Conservation (phyloP, 345 rosid species). For the Citrus reticulata region DNA sequence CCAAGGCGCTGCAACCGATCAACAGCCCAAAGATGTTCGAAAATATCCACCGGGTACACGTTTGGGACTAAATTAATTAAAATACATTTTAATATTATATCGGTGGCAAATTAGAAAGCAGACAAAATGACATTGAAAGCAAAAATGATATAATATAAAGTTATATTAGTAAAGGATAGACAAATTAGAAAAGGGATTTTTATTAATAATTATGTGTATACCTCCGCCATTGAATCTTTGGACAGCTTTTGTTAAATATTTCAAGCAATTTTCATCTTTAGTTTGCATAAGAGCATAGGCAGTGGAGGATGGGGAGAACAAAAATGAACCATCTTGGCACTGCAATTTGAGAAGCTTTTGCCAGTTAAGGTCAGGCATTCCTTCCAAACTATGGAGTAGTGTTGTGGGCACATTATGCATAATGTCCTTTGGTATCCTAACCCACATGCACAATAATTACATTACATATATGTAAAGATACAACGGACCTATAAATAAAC, state of each 20-base stretch:
- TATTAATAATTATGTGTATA: conserved; percentile 12
- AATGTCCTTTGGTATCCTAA: conserved; percentile 84
- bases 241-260: conserved; percentile 55
- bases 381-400: conserved; percentile 92
- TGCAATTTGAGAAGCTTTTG: conserved; percentile 75
- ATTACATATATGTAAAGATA: conserved; percentile 4
- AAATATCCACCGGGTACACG: conserved; percentile 89
- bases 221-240: conserved; percentile 91
- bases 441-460: conserved; percentile 32
- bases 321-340: conserved; percentile 78
- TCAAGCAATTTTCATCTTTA: conserved; percentile 55
- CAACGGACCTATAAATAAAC: not conserved
- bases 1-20: conserved; percentile 94
- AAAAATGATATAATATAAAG: not conserved
- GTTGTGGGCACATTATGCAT: conserved; percentile 91
- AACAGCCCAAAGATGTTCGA: conserved; percentile 85
- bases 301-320: conserved; percentile 94
- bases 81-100: too few relatives aligned
- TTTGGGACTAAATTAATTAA: conserved; percentile 53
- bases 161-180: not conserved
- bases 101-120: not conserved
- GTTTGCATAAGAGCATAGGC: conserved; percentile 90
- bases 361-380: conserved; percentile 83
- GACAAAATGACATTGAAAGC: not conserved
- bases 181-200: not conserved